Conservation (phyloP, 305 asterid species). For the Fraxinus ornus region DNA sequence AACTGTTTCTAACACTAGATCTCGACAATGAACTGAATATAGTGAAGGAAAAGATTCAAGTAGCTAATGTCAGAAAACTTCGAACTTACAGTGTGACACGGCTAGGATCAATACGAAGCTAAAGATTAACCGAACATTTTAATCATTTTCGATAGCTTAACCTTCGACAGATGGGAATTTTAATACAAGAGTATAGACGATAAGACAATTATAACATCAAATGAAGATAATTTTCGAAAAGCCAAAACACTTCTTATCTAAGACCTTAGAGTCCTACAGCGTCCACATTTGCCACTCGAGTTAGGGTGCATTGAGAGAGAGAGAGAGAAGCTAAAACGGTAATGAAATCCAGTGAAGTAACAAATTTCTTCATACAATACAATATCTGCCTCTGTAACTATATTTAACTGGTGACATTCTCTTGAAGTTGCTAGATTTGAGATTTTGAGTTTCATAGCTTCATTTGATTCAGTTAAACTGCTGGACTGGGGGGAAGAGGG, state of each 20-base stretch:
- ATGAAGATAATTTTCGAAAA: background rate
- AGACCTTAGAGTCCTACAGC: background rate
- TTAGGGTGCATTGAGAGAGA: background rate
- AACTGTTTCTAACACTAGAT: no score
- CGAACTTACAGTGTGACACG: background rate
- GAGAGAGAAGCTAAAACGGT: background rate
- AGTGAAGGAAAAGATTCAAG: background rate
- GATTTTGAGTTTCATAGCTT: conserved; percentile 22
- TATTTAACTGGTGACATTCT: background rate
- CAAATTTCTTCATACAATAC: background rate
- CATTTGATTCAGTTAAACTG: conserved; percentile 59
- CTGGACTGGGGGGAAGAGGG: conserved; percentile 98
- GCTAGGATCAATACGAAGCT: background rate
- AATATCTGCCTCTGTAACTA: background rate
- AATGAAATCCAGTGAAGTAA: background rate
- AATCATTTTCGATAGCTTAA: background rate
- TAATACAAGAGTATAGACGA: background rate
- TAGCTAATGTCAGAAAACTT: background rate
- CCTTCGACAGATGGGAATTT: background rate
- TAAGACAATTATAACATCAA: background rate
- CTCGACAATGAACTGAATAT: background rate
- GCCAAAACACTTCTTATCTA: background rate
- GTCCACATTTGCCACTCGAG: background rate
- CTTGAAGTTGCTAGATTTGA: background rate
- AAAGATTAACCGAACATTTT: background rate